Conservation (phyloP, 2,329 filamentous ascomycete species). For the Coleophoma eucalyptorum region DNA sequence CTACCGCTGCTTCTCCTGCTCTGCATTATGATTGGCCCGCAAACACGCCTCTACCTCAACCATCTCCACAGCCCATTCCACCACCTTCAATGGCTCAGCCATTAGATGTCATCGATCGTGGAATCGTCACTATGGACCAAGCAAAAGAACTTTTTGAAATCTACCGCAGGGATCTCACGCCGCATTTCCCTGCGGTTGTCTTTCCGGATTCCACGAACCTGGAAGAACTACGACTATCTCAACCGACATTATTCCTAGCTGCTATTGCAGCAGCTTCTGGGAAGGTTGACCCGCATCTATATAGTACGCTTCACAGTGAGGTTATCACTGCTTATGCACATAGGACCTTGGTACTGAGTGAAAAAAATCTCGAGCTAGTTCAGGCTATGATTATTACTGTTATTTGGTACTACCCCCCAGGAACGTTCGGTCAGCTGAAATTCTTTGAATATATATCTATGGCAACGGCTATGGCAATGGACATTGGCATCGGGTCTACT, state of each 20-base stretch:
- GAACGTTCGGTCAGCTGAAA: slow-evolving; percentile 35
- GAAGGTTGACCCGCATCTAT: slow-evolving; percentile 35
- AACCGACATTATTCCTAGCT: slow-evolving; percentile 65
- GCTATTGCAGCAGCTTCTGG: slow-evolving; percentile 62
- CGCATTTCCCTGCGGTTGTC: slow-evolving; percentile 56
- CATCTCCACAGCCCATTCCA: slow-evolving; percentile 1
- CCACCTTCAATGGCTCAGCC: slow-evolving; percentile 7
- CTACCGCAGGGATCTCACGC: slow-evolving; percentile 53
- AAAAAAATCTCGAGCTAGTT: slow-evolving; percentile 44
- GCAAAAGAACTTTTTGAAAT: slow-evolving; percentile 50
- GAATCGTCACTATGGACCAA: slow-evolving; percentile 49
- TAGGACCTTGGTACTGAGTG: slow-evolving; percentile 37
- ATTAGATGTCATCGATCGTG: slow-evolving; percentile 46
- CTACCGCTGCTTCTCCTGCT: neutral
- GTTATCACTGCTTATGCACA: slow-evolving; percentile 39
- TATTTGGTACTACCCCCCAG: slow-evolving; percentile 42
- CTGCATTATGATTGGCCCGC: neutral
- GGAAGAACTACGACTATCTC: slow-evolving; percentile 47
- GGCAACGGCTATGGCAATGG: slow-evolving; percentile 38
- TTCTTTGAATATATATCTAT: slow-evolving; percentile 46
- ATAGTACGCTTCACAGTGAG: slow-evolving; percentile 37
- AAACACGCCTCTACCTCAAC: slow-evolving; percentile 2
- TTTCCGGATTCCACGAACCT: slow-evolving; percentile 48
- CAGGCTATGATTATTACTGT: slow-evolving; percentile 41
- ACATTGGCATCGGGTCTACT: slow-evolving; percentile 17